Conservation (phyloP, 371 early-diverging fungal species). For the Actinomucor elegans region DNA sequence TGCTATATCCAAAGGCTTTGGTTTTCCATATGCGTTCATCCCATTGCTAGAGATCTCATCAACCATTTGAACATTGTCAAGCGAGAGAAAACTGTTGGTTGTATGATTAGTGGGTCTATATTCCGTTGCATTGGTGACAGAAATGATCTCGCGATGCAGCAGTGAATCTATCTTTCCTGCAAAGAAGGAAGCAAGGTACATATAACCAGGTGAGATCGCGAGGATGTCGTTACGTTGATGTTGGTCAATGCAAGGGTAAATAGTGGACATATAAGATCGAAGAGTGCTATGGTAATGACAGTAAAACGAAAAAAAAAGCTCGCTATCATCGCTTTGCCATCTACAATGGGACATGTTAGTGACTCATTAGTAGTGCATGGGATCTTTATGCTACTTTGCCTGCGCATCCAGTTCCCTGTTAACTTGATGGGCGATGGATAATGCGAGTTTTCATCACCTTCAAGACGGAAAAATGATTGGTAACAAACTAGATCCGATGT, state of each 20-base stretch:
- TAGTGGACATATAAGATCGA: constrained; percentile 28
- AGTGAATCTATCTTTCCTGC: constrained; percentile 50
- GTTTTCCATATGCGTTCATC: constrained; percentile 44
- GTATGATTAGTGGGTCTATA: background rate
- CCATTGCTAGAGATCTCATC: constrained; percentile 1
- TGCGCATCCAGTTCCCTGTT: constrained; percentile 51
- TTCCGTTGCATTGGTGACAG: constrained; percentile 43
- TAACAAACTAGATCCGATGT: constrained; percentile 4
- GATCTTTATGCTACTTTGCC: too few species aligned
- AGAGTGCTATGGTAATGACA: constrained; percentile 53
- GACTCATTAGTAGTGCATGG: too few species aligned
- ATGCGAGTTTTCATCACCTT: too few species aligned
- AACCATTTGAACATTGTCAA: constrained; percentile 15
- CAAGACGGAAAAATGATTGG: constrained; percentile 4
- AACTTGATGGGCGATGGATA: constrained; percentile 36
- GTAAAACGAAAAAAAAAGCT: constrained; percentile 60
- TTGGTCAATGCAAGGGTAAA: constrained; percentile 21
- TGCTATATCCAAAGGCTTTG: constrained; percentile 50
- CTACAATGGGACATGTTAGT: too few species aligned
- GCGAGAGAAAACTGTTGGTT: background rate
- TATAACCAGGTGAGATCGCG: constrained; percentile 51
- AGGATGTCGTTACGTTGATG: constrained; percentile 34
- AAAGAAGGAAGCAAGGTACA: constrained; percentile 54
- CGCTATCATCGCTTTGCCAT: constrained; percentile 63
- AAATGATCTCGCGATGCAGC: constrained; percentile 48